Evolutionary conservation across 495 filamentous ascomycete genomes (phyloP), one percentile per base, ranked within the genome.

Genomic region (Penicillium ochrochloron): DNA sequence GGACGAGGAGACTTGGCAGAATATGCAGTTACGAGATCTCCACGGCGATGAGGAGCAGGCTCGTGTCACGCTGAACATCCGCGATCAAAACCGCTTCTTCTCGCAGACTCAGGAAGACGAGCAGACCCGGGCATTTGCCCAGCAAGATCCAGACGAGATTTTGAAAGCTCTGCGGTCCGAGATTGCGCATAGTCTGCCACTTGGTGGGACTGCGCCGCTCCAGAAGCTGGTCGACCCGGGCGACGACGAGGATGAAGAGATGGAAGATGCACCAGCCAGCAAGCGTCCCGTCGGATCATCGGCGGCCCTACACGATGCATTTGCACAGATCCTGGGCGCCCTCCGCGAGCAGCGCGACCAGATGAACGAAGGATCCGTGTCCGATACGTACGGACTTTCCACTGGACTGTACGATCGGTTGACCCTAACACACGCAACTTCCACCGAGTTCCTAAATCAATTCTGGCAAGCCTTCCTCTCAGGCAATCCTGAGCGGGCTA

Each of bases 381-480:
- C 77, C 71, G 59, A 84, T 25, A 85, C 86, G 5, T 85, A 84
- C 67, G 89, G 89, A 12, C 81, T 98, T 14, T 85, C 91, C 0
- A 63, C 80, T 0, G 74, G 80, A 0, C 78, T 93, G 5, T 89
- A 92, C 44, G 89, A 96, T 60, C 86, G 88, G 5, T 83, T 96
- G 42, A 86, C 84, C 29, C 84, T 97, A 25, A 96, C 93, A 19
- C 93, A 98, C 72, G 92, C 93, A 44, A 97, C 95, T 0, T 92
- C 93, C 1, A 90, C 89, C 9, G 96, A 98, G 66, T 98, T 98
- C 70, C 79, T 99, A n/a, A 89, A 91, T 65, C 94, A 98, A 72
- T 99, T 97, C 81, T 98, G 94, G 94, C 80, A 85, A 39, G 86
- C 91, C 5, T 97, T 95, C 69, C 80, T 94, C 9, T 97, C 93